A percentile compares a stretch with the other conserved stretches of the same genome.
Evolutionary conservation across 164 flowering plant genomes (phyloP).

Genomic region (Umbilicus rupestris): DNA sequence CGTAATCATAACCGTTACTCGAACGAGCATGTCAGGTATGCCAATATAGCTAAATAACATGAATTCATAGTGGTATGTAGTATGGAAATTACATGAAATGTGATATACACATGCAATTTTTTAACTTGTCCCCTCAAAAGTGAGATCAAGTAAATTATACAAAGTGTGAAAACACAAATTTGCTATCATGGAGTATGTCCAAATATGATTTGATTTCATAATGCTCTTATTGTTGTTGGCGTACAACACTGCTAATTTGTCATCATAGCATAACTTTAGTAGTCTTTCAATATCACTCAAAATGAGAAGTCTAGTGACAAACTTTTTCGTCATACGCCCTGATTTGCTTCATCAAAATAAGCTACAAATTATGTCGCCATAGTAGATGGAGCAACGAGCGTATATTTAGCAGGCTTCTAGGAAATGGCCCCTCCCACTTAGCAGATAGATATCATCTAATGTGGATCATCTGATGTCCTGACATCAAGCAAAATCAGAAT

Average conservation of each 20-base stretch:
- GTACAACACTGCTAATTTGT: conserved; percentile 11
- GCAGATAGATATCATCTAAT: not conserved
- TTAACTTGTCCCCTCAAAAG: too few relatives aligned
- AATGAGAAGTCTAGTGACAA: conserved; percentile 12
- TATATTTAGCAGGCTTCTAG: not conserved
- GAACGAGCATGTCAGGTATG: too few relatives aligned
- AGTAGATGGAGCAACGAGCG: not conserved
- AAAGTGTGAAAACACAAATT: not conserved
- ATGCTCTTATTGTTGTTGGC: conserved; percentile 14
- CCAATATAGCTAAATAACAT: too few relatives aligned
- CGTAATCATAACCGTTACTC: too few relatives aligned
- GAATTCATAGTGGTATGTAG: too few relatives aligned
- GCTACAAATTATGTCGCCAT: conserved; percentile 6
- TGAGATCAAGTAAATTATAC: too few relatives aligned
- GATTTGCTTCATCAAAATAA: not conserved
- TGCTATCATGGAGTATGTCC: conserved; percentile 11
- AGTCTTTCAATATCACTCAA: conserved; percentile 11
- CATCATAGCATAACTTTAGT: conserved; percentile 13
- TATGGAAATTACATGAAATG: too few relatives aligned
- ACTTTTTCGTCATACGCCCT: not conserved
- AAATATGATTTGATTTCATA: conserved; percentile 15
- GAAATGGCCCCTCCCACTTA: conserved; percentile 2
- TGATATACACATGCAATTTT: too few relatives aligned
- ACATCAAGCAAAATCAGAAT: not conserved
- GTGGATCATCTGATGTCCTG: not conserved